Base-by-base conservation (phyloP, 2,329 filamentous ascomycete species). In the Nemania sp. region DNA sequence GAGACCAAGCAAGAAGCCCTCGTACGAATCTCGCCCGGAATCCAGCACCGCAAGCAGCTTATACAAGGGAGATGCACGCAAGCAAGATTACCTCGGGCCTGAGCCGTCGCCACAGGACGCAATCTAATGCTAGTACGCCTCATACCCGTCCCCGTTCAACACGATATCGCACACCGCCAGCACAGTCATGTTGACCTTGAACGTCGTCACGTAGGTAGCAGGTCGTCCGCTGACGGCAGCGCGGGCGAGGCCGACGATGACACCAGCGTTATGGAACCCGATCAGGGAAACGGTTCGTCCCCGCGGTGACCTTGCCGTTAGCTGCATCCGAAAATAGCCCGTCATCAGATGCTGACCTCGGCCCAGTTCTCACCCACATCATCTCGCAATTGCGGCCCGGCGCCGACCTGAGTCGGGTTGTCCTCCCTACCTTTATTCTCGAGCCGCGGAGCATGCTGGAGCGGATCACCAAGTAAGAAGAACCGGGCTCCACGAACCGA, bases 381-480 rank as follows among this genome's bases (percentile, higher is more conserved):
- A 98, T 99, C 73, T 96, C 93, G 54, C 95, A 99, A 79, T 83
- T 99, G 65, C 90, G 95, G 65, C 95, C 95, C 12, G 95, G 95
- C 67, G 95, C 95, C 71, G 95, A 99, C 76, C 82, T 99, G 69
- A 97, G 92, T 77, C 87, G 94, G 69, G 93, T 99, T 64, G 94
- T 95, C 37, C 82, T 99, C 58, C 95, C 95, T 42, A 99, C 95
- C 49, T 99, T 99, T 76, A 99, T 99, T 72, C 87, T 99, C 69
- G 95, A 99, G 77, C 95, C 95, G 21, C 88, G 93, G 72, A 97
- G 93, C 70, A 99, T 99, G 95, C 81, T 99, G 70, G 95, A 99
- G 79, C 87, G 95, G 70, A 99, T 99, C 75, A 99, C 95, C 72
- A 99, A 99, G 93, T 97, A 80, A 63, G 68, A 87, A 80, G 39